phyloP scores from a whole-genome alignment of 495 filamentous ascomycete genomes.

The Annulohypoxylon maeteangense region DNA sequence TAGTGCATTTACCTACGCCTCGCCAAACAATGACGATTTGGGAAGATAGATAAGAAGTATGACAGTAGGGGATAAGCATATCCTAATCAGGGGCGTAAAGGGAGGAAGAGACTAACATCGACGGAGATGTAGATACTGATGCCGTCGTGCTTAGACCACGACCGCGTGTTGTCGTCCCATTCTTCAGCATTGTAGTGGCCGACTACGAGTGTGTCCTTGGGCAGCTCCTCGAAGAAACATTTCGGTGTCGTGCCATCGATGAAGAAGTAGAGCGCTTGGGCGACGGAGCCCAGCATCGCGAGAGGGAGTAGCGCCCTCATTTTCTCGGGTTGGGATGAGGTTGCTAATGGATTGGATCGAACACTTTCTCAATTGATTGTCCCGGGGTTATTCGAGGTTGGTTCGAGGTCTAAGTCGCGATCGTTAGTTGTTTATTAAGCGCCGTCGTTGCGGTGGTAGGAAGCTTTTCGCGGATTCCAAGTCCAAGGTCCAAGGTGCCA shows the following conservation, averaged over 20 bases:
- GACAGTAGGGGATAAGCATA: slow-evolving; percentile 10
- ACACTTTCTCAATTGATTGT: slow-evolving; percentile 14
- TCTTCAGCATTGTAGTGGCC: slow-evolving; percentile 89
- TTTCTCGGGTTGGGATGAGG: slow-evolving; percentile 4
- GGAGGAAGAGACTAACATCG: slow-evolving; percentile 64
- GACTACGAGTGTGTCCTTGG: slow-evolving; percentile 96
- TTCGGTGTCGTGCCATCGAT: slow-evolving; percentile 83
- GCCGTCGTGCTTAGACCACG: slow-evolving; percentile 74
- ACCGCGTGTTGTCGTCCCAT: slow-evolving; percentile 71
- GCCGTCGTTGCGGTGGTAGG: slow-evolving; percentile 9
- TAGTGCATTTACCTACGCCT: neutral
- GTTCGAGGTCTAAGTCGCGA: neutral
- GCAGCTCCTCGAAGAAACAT: slow-evolving; percentile 97
- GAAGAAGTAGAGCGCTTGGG: slow-evolving; percentile 93
- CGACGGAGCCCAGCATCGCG: slow-evolving; percentile 60
- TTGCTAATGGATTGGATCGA: neutral
- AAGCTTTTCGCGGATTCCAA: slow-evolving; percentile 32
- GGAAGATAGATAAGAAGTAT: neutral
- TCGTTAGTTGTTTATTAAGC: neutral
- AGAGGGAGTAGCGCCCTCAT: slow-evolving; percentile 64
- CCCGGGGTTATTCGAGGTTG: neutral
- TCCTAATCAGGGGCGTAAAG: neutral
- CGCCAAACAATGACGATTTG: neutral
- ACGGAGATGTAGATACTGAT: slow-evolving; percentile 90
- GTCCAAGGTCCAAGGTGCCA: slow-evolving; percentile 53